Base-by-base conservation (phyloP, 2,329 filamentous ascomycete genomes). In the Parascedosporium putredinis region DNA sequence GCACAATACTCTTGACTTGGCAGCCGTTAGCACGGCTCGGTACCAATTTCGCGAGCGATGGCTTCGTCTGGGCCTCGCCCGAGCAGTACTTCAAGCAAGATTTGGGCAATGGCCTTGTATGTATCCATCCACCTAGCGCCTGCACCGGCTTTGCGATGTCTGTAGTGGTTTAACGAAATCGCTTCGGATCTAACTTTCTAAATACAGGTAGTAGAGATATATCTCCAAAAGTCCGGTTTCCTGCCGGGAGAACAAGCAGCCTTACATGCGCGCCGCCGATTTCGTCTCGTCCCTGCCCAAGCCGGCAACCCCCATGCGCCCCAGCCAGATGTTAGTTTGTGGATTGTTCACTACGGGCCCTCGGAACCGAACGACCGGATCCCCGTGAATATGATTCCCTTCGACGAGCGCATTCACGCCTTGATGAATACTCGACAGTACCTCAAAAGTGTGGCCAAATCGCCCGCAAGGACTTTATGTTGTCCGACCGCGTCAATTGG, bases 381-480 rank as follows among this genome's bases (percentile, higher is more conserved):
- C 29, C 86, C 86, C 1, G 75, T 81, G 18, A 76, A 76, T 34
- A 74, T 81, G 56, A 78, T 91, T 16, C 83, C 79, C 0, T 73
- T 83, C 51, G 74, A 80, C 38, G 74, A 78, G 45, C 79, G 80
- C 24, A 72, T 78, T 40, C 81, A 83, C 53, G 65, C 71, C 45
- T 73, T 76, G 14, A 72, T 88, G 62, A 73, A 76, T 51, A 78
- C 81, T 50, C 73, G 80, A 59, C 74, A 67, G 64, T 85, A 72
- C 64, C 86, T 72, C 67, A 82, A 85, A 76, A 74, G 50, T 85
- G 87, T 55, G 91, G 89, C 5, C 86, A 90, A 58, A 82, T 95
- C 42, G 78, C 84, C 51, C 84, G 88, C 57, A 95, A 95, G 62
- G 89, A 96, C 59, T 97, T 97, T 62, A 94, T 96, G 83, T 75